Conservation (phyloP, 768 basidiomycete genomes). For the Terana coerulea region DNA sequence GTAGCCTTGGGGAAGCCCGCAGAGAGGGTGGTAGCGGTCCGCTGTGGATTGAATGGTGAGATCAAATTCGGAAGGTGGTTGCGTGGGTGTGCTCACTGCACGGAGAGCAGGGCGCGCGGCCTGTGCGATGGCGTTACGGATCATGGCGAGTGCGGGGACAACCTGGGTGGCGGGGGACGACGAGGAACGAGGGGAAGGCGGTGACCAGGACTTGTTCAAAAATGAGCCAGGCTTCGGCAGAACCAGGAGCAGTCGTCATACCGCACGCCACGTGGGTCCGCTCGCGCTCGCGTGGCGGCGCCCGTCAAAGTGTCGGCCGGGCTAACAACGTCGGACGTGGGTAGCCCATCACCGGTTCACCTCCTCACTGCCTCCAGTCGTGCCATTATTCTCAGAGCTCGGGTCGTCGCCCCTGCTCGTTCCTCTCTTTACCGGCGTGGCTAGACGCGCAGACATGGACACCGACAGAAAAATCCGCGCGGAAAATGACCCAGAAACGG, state of each 20-base stretch:
- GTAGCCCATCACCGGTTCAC: slow-evolving; percentile 1
- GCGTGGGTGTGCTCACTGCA: slow-evolving; percentile 41
- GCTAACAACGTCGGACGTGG: slow-evolving; percentile 18
- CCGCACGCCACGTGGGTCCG: slow-evolving; percentile 4
- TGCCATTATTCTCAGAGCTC: slow-evolving; percentile 1
- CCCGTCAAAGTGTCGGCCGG: slow-evolving; percentile 6
- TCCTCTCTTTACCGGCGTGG: slow-evolving; percentile 10
- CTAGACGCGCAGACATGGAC: slow-evolving; percentile 7
- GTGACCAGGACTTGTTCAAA: slow-evolving; percentile 6
- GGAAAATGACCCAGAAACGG: background rate
- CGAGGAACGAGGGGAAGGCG: slow-evolving; percentile 5
- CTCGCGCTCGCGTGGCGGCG: background rate
- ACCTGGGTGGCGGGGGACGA: slow-evolving; percentile 21
- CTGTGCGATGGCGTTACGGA: slow-evolving; percentile 61
- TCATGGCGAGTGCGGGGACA: slow-evolving; percentile 46
- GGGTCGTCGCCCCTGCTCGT: slow-evolving; percentile 14
- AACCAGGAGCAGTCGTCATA: slow-evolving; percentile 7
- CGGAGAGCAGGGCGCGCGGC: slow-evolving; percentile 53
- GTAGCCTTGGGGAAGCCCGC: slow-evolving; percentile 76
- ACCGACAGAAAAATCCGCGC: background rate
- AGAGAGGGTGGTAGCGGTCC: slow-evolving; percentile 72
- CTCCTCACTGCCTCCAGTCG: background rate
- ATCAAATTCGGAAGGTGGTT: background rate
- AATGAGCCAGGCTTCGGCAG: slow-evolving; percentile 9
- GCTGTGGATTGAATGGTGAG: slow-evolving; percentile 34